Conservation (phyloP, 2,329 filamentous ascomycete genomes). For the Thielaviopsis punctulata region DNA sequence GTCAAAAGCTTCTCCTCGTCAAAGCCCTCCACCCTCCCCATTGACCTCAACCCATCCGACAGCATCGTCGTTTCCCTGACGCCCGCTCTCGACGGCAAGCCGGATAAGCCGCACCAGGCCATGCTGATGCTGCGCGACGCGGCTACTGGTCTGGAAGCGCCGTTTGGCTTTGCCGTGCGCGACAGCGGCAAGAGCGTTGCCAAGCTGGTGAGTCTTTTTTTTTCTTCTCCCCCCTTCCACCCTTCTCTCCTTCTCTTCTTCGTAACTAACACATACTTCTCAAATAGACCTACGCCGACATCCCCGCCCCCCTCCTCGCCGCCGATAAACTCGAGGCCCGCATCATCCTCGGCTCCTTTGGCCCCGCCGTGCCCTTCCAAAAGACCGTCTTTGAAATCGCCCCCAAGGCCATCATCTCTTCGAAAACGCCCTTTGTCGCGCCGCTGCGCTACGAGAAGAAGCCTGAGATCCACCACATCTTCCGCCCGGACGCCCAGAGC, state of each 20-base stretch:
- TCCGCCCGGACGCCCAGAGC: constrained; percentile 62
- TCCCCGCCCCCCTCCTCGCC: constrained; percentile 65
- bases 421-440: constrained; percentile 44
- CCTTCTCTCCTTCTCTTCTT: too few relatives aligned
- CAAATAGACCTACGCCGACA: constrained; percentile 65
- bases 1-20: constrained; percentile 29
- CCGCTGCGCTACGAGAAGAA: constrained; percentile 71
- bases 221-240: not conserved
- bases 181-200: constrained; percentile 74
- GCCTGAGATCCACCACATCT: constrained; percentile 78
- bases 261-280: not conserved
- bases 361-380: constrained; percentile 49
- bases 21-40: constrained; percentile 35
- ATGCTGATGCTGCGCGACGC: constrained; percentile 71
- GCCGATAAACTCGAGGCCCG: constrained; percentile 56
- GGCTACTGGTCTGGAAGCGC: constrained; percentile 63
- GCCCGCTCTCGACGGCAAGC: constrained; percentile 60
- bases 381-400: constrained; percentile 56
- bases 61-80: constrained; percentile 70
- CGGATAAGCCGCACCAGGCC: constrained; percentile 72
- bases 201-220: constrained; percentile 50
- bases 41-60: constrained; percentile 51
- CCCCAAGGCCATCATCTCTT: constrained; percentile 45
- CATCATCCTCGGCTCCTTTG: constrained; percentile 75
- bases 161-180: constrained; percentile 70